Evolutionary conservation across 2,329 filamentous ascomycete genomes (phyloP).

Genomic region (Ramichloridium luteum): DNA sequence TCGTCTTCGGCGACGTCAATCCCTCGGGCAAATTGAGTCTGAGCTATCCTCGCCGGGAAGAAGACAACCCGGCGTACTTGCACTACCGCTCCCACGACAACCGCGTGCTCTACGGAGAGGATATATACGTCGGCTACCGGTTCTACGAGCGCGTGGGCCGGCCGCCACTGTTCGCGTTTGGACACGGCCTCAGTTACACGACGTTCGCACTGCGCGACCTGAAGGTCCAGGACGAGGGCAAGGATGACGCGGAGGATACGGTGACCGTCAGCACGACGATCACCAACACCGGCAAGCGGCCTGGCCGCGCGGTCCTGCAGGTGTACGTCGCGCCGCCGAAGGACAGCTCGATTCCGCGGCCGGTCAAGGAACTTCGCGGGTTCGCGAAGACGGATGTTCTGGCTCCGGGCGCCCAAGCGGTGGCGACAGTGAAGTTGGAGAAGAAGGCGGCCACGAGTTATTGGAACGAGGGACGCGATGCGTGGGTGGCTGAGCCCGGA

Average conservation of each 20-base stretch:
- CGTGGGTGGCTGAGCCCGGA: constrained; percentile 56
- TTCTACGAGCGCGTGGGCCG: constrained; percentile 55
- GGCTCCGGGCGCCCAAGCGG: constrained; percentile 42
- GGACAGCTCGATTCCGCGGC: constrained; percentile 50
- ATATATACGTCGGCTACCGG: constrained; percentile 59
- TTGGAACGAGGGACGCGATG: constrained; percentile 54
- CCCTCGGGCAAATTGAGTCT: constrained; percentile 65
- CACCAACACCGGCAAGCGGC: constrained; percentile 44
- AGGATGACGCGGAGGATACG: constrained; percentile 36
- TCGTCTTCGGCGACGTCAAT: constrained; percentile 61
- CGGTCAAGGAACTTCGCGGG: constrained; percentile 58
- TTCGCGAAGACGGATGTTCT: constrained; percentile 54
- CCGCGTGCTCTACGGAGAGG: constrained; percentile 58
- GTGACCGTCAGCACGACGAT: constrained; percentile 39
- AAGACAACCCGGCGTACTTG: constrained; percentile 52
- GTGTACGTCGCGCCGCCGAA: constrained; percentile 54
- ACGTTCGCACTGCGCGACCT: constrained; percentile 53
- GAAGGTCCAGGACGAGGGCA: constrained; percentile 36
- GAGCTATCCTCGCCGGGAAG: constrained; percentile 46
- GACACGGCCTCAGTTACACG: constrained; percentile 67
- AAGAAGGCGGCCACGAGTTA: constrained; percentile 57
- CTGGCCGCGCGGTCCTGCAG: constrained; percentile 55
- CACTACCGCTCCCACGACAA: constrained; percentile 63
- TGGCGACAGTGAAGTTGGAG: constrained; percentile 43
- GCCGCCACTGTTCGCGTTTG: constrained; percentile 59